A percentile compares a stretch with the other conserved stretches of the same genome.
Evolutionary conservation across 345 rosid species (phyloP).

Genomic region (Mallotus nudiflorus): DNA sequence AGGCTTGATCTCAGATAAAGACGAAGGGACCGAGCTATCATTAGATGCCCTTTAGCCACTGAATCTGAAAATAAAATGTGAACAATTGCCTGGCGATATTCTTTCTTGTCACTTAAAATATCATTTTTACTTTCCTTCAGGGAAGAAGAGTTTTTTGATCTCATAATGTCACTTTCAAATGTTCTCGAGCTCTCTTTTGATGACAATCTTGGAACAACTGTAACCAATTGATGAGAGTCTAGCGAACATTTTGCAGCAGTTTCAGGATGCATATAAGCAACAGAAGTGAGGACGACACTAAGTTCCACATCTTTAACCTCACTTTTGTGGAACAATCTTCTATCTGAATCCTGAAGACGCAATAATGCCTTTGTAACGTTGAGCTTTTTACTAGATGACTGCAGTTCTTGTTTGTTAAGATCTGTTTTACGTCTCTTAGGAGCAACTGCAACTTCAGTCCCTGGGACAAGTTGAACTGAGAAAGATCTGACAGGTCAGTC

Average conservation of each 20-base stretch:
- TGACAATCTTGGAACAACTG: conserved; percentile 54
- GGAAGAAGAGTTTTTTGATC: conserved; percentile 40
- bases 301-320: conserved; percentile 65
- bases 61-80: conserved; percentile 67
- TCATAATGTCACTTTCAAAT: conserved; percentile 37
- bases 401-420: conserved; percentile 31
- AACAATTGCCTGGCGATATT: conserved; percentile 52
- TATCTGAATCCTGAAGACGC: conserved; percentile 77
- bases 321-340: conserved; percentile 44
- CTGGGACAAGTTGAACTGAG: conserved; percentile 90
- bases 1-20: conserved; percentile 66
- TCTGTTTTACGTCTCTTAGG: conserved; percentile 78
- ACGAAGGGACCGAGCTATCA: conserved; percentile 70
- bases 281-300: conserved; percentile 64
- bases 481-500: conserved; percentile 38
- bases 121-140: conserved; percentile 47
- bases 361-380: conserved; percentile 50
- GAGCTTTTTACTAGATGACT: conserved; percentile 31
- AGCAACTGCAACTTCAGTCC: conserved; percentile 91
- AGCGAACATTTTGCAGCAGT: conserved; percentile 60
- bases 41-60: conserved; percentile 76
- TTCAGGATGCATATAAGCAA: conserved; percentile 78
- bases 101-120: conserved; percentile 46
- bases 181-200: conserved; percentile 43
- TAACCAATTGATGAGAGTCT: conserved; percentile 52